These are phyloP conservation scores for Chalciporus chontae DNA, from an alignment of 768 basidiomycete species.

Conservation along the genomic window DNA sequence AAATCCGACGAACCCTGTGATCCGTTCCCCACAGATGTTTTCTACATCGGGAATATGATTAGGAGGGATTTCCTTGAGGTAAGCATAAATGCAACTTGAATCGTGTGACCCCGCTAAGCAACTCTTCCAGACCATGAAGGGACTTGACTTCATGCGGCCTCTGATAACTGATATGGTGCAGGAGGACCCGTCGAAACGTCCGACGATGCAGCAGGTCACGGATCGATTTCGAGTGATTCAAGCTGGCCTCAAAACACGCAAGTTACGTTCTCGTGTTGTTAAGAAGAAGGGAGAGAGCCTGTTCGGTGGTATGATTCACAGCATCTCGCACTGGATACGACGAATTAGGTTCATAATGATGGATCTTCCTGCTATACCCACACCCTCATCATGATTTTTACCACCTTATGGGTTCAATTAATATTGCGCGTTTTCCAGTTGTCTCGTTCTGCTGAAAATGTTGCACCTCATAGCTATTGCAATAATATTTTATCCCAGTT, in stretches of 20 bases:
- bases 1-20: conserved; percentile 20
- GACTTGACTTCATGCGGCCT: no score
- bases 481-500: no score
- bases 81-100: not conserved
- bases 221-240: not conserved
- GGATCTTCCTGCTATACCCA: conserved; percentile 19
- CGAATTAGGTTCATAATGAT: not conserved
- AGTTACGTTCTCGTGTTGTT: conserved; percentile 22
- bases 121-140: not conserved
- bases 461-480: no score
- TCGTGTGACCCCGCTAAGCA: not conserved
- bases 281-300: no score
- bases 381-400: no score
- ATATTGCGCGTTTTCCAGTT: no score
- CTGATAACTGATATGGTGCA: conserved; percentile 33
- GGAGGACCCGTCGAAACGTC: conserved; percentile 33
- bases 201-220: conserved; percentile 36
- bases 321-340: no score
- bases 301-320: no score
- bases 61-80: conserved; percentile 30
- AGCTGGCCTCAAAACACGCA: conserved; percentile 16
- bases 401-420: no score
- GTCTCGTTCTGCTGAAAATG: no score
- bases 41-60: conserved; percentile 38
- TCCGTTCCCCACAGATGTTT: conserved; percentile 42